Evolutionary conservation across 2,329 filamentous ascomycete genomes (phyloP), one percentile per base, ranked within the genome.

Genomic region (Chaetomium sp.): DNA sequence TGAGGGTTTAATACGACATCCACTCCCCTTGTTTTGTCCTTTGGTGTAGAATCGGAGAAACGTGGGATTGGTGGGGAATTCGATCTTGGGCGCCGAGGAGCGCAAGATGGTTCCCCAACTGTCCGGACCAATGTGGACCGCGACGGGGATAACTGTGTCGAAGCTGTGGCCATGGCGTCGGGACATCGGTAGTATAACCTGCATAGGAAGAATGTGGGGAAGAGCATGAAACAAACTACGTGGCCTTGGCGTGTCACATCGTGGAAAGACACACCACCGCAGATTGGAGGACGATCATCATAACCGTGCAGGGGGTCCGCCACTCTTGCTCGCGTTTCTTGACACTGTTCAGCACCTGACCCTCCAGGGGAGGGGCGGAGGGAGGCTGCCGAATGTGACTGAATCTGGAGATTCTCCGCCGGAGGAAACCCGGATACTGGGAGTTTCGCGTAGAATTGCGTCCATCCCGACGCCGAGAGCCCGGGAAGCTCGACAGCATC

Each of bases 191-290:
- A 57, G 51, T 27, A 21, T 33, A 13, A 31, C 25, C 42, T 58
- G 35, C 29, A 47, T 49, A 19, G 35, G 58, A 29, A 29, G 21
- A 16, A 31, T 62, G 51, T 53, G 56, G 62, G 21, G 55, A 53
- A 38, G 33, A 7, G n/a, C 38, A n/a, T 60, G 62, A 60, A 64
- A 64, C 57, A 58, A 21, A 6, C 31, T 19, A 54, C 45, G 21
- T 16, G 33, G 47, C 2, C 62, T 64, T 64, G 62, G 62, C 62
- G 27, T 58, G 57, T 64, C 62, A 42, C 56, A 60, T 56, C 38
- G 60, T 13, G 21, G 16, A 19, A 42, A 60, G 54, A n/a, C 29
- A 29, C 25, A 49, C 42, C 12, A 19, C 5, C 25, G 31, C 21
- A 50, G n/a, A 62, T 57, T 42, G 23, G 42, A 50, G 53, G 60